Conservation (phyloP, 352 stramenopile genomes). For the Globisporangium apiculatum region DNA sequence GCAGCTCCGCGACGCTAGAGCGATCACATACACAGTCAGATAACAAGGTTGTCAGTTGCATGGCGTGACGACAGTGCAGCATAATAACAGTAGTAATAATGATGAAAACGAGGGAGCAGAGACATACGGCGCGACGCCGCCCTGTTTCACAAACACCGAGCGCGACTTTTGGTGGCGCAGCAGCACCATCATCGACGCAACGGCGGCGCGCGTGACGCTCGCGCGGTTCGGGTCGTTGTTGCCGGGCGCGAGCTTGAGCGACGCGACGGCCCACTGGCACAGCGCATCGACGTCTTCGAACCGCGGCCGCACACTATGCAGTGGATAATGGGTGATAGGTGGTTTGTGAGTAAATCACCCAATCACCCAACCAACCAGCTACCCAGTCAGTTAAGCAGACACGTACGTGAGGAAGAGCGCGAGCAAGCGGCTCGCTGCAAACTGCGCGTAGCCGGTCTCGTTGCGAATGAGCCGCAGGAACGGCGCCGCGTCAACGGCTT, state of each 20-base stretch:
- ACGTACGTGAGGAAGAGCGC: slow-evolving; percentile 80
- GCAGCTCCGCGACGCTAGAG: slow-evolving; percentile 55
- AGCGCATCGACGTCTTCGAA: slow-evolving; percentile 76
- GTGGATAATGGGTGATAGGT: neutral
- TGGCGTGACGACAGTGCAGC: neutral
- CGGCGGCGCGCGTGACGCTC: slow-evolving; percentile 77
- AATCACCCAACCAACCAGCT: neutral
- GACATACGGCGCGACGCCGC: slow-evolving; percentile 85
- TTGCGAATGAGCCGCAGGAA: slow-evolving; percentile 83
- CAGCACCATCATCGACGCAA: slow-evolving; percentile 90
- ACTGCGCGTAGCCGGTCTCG: slow-evolving; percentile 82
- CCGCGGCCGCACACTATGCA: slow-evolving; percentile 52
- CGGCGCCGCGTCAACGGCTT: slow-evolving; percentile 63
- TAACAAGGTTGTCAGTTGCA: too few species aligned
- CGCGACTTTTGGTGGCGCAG: slow-evolving; percentile 86
- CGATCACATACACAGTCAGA: neutral
- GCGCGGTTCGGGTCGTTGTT: slow-evolving; percentile 59
- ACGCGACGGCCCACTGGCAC: slow-evolving; percentile 70
- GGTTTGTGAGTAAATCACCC: neutral
- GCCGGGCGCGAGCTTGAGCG: slow-evolving; percentile 57
- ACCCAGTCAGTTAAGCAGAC: neutral
- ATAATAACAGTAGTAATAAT: neutral
- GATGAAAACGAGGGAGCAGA: neutral
- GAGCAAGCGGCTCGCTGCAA: slow-evolving; percentile 68
- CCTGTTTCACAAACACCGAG: slow-evolving; percentile 86